Percentiles rank a stretch among this genome's conserved stretches.
Evolutionary conservation across 140 eudicot genomes (phyloP).

Genomic region (Bidens hawaiensis): DNA sequence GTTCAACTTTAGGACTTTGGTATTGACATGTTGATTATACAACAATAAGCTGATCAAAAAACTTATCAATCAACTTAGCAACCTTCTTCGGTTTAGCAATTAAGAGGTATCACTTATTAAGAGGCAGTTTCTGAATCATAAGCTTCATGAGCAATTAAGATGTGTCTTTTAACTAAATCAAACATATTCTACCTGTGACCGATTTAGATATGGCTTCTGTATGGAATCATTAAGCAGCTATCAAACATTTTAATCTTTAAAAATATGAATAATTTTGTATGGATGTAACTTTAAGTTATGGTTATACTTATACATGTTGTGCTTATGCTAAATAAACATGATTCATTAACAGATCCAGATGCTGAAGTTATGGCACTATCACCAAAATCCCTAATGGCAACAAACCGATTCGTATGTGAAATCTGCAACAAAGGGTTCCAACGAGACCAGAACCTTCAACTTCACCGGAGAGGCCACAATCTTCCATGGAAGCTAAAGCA

Average conservation of each 20-base stretch:
- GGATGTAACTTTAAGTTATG: too few species aligned
- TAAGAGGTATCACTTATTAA: too few species aligned
- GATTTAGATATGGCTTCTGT: too few species aligned
- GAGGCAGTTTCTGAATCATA: too few species aligned
- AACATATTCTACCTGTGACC: too few species aligned
- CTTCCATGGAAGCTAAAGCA: slow-evolving; percentile 96
- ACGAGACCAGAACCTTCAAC: slow-evolving; percentile 93
- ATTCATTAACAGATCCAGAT: slow-evolving; percentile 72
- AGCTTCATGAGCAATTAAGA: too few species aligned
- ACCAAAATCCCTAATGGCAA: slow-evolving; percentile 96
- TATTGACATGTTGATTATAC: too few species aligned
- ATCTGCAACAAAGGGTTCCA: slow-evolving; percentile 96
- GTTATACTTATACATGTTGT: too few species aligned
- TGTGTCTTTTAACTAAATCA: too few species aligned
- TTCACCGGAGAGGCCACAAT: slow-evolving; percentile 93
- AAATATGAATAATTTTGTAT: not conserved
- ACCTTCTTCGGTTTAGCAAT: too few species aligned
- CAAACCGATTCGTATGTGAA: slow-evolving; percentile 90
- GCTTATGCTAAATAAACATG: too few species aligned
- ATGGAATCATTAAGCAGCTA: not conserved
- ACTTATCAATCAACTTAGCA: too few species aligned
- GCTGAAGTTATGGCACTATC: slow-evolving; percentile 93
- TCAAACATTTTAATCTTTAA: not conserved
- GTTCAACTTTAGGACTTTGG: not conserved
- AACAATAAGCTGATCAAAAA: not conserved